Conservation (phyloP, 805 yeast species). For the Teunomyces gatunensis region DNA sequence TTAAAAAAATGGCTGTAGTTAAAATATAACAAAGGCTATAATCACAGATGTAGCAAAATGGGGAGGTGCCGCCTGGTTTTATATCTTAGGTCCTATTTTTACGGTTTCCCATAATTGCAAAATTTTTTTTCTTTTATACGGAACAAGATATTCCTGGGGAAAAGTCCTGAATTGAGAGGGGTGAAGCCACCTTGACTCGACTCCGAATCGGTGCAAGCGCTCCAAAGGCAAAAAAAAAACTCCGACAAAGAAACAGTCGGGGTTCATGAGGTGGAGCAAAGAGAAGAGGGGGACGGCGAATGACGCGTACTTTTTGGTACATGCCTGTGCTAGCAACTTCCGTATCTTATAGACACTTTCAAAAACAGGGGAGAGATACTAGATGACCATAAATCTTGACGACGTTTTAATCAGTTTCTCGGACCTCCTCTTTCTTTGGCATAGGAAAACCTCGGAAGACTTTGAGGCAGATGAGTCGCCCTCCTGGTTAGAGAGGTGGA, state of each 20-base stretch:
- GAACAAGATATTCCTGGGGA: slow-evolving; percentile 4
- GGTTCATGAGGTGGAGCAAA: background rate
- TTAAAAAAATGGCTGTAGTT: background rate
- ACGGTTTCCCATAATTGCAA: slow-evolving; percentile 1
- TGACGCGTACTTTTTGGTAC: no score
- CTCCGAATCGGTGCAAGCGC: slow-evolving; percentile 3
- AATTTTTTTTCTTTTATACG: slow-evolving; percentile 6
- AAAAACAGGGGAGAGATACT: background rate
- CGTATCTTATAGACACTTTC: no score
- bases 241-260: background rate
- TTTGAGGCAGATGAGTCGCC: slow-evolving; percentile 2
- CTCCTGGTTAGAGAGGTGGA: background rate
- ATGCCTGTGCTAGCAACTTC: no score
- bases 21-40: background rate
- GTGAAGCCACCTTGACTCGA: slow-evolving; percentile 1
- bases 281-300: background rate
- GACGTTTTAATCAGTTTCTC: background rate
- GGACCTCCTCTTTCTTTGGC: slow-evolving; percentile 3
- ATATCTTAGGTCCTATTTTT: slow-evolving; percentile 1
- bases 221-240: background rate
- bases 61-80: slow-evolving; percentile 2
- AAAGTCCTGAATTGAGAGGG: slow-evolving; percentile 1
- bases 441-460: slow-evolving; percentile 5
- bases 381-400: background rate
- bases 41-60: background rate